Conservation (phyloP, 441 rosid species). For the Arabidopsis hybrid region DNA sequence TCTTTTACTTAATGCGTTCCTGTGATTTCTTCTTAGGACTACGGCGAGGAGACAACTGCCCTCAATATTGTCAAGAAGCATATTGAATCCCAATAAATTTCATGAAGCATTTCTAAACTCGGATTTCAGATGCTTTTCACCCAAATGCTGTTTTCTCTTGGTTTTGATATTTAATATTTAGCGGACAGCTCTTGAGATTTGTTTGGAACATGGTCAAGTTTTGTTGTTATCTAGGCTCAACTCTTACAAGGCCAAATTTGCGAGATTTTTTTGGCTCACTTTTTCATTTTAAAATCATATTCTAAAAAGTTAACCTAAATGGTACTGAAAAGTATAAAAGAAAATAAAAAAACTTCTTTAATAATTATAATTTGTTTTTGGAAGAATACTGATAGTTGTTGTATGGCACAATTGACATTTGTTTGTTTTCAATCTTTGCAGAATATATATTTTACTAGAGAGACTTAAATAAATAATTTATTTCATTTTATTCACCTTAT, state of each 20-base stretch:
- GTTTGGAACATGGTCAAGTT: slow-evolving; percentile 36
- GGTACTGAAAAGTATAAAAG: background rate
- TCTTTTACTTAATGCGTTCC: background rate
- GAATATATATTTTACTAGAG: background rate
- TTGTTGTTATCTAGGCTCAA: slow-evolving; percentile 31
- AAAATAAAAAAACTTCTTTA: background rate
- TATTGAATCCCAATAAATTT: slow-evolving; percentile 44
- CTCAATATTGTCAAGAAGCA: slow-evolving; percentile 48
- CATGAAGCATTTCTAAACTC: slow-evolving; percentile 19
- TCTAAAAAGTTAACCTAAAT: background rate
- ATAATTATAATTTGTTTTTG: no score
- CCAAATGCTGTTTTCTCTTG: slow-evolving; percentile 34
- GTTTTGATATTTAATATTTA: slow-evolving; percentile 33
- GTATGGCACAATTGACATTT: background rate
- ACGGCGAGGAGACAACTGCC: slow-evolving; percentile 52
- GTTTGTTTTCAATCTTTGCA: background rate
- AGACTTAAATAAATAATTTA: background rate
- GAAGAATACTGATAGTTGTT: no score
- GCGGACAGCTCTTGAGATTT: slow-evolving; percentile 37
- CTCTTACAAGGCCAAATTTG: slow-evolving; percentile 13
- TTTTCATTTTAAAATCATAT: background rate
- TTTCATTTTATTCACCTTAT: background rate
- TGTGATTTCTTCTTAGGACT: slow-evolving; percentile 40
- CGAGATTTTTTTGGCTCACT: background rate
- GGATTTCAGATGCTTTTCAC: slow-evolving; percentile 25